Evolutionary conservation across 495 filamentous ascomycete species (phyloP).

Genomic region (Poronia punctata): DNA sequence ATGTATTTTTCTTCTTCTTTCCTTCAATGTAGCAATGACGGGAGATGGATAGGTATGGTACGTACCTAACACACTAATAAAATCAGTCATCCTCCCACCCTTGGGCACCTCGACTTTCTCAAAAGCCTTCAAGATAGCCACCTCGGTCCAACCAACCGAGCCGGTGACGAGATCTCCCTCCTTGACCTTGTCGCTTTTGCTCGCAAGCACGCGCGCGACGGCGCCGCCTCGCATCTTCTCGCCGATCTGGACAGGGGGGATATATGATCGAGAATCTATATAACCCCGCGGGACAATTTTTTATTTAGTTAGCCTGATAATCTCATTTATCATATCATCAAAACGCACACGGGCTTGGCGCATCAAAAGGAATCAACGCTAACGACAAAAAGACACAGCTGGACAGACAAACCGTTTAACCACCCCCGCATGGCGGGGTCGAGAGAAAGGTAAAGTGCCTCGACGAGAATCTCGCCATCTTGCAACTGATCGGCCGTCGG

Average conservation of each 20-base stretch:
- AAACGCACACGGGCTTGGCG: background rate
- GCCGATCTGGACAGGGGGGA: slow-evolving; percentile 57
- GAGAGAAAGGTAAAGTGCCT: slow-evolving; percentile 63
- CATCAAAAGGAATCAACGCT: background rate
- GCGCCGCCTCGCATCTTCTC: slow-evolving; percentile 59
- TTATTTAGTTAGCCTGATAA: slow-evolving; percentile 1
- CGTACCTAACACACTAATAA: slow-evolving; percentile 48
- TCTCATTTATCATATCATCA: background rate
- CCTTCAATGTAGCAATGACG: background rate
- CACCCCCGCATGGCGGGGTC: slow-evolving; percentile 79
- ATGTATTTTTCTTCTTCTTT: background rate
- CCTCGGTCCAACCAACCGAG: slow-evolving; percentile 55
- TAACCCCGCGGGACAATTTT: background rate
- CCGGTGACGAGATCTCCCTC: slow-evolving; percentile 48
- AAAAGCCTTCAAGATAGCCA: slow-evolving; percentile 44
- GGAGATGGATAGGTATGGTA: background rate
- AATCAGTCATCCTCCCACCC: slow-evolving; percentile 47
- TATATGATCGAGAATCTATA: slow-evolving; percentile 57
- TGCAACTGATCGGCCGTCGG: slow-evolving; percentile 41
- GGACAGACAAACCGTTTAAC: slow-evolving; percentile 43
- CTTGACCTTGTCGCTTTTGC: slow-evolving; percentile 36
- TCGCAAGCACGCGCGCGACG: slow-evolving; percentile 46
- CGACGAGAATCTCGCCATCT: slow-evolving; percentile 57
- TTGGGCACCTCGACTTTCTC: slow-evolving; percentile 38
- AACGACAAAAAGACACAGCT: background rate